Evolutionary conservation across 2,329 filamentous ascomycete genomes (phyloP), one percentile per base, ranked within the genome.

Genomic region (Tetracladium maxilliforme): DNA sequence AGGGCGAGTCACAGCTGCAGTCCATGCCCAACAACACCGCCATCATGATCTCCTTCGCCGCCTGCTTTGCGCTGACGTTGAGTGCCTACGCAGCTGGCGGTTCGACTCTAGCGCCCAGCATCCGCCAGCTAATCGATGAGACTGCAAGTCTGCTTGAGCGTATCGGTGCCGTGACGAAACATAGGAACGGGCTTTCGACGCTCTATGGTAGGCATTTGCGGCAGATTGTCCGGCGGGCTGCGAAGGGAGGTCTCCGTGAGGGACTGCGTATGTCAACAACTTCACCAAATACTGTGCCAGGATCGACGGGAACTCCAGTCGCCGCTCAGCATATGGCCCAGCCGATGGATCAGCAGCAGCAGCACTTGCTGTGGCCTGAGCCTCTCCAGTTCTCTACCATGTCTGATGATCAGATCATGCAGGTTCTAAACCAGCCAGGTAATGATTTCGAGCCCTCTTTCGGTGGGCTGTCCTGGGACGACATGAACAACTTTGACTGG

Each of bases 21-120:
- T 80, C 75, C 0, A 82, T 82, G 75, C 76, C 76, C 0, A 82
- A 82, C 45, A 82, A 82, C 36, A 80, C 76, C 0, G 67, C 75
- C 28, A 78, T 81, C 34, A 82, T 82, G 77, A 78, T 82, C 9
- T 77, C 74, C 2, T 81, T 80, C 34, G 75, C 76, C 0, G 72
- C 72, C 5, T 77, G 70, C 37, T 77, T 76, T 32, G 71, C 72
- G 0, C 47, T 78, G n/a, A 64, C 67, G 7, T 55, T 78, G 5
- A 73, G 69, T 34, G 60, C 67, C 0, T 65, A 68, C 23, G 59
- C 67, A 4, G 56, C 61, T 0, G 67, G 61, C 15, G 61, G 58
- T 29, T 51, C 45, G 20, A 63, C 61, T 25, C 44, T 77, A 1
- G 70, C 69, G 0, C 68, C 70, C 0, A 75, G 70, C 33, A 67